phyloP scores from a whole-genome alignment of 2,329 filamentous ascomycete species.

The Aureobasidium sp. region DNA sequence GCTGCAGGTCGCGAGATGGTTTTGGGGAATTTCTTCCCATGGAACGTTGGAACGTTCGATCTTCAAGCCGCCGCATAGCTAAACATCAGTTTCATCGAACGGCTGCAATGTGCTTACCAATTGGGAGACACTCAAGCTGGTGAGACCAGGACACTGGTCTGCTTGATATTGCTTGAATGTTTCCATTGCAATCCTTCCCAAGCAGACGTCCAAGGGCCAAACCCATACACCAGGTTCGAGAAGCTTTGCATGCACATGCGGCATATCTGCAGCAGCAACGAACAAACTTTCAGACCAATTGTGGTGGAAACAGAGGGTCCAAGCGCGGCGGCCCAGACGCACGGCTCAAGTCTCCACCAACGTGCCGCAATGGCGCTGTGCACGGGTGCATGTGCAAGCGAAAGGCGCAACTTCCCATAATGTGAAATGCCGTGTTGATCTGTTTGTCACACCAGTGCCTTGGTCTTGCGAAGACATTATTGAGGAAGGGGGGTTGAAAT shows the following conservation, averaged over 20 bases:
- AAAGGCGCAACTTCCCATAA: background rate
- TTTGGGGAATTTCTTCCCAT: background rate
- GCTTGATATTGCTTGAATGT: background rate
- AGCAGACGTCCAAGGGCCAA: background rate
- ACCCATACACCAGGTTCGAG: conserved; percentile 1
- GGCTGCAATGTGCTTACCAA: background rate
- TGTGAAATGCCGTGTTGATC: background rate
- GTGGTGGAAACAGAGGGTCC: background rate
- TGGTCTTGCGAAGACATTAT: background rate
- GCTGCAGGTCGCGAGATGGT: background rate
- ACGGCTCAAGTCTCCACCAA: background rate
- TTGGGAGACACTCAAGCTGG: background rate
- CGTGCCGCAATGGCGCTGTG: background rate
- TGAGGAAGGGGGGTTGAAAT: background rate
- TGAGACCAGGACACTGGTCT: background rate
- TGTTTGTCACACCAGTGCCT: background rate
- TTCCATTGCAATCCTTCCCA: background rate
- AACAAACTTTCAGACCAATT: background rate
- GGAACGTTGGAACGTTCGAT: background rate
- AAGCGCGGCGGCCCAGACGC: background rate
- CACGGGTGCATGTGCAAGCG: background rate
- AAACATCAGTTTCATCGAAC: background rate
- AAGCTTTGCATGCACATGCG: background rate
- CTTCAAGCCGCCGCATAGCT: background rate
- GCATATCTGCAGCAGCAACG: background rate